Evolutionary conservation across 345 rosid genomes (phyloP).

Genomic region (Boechera retrofracta): DNA sequence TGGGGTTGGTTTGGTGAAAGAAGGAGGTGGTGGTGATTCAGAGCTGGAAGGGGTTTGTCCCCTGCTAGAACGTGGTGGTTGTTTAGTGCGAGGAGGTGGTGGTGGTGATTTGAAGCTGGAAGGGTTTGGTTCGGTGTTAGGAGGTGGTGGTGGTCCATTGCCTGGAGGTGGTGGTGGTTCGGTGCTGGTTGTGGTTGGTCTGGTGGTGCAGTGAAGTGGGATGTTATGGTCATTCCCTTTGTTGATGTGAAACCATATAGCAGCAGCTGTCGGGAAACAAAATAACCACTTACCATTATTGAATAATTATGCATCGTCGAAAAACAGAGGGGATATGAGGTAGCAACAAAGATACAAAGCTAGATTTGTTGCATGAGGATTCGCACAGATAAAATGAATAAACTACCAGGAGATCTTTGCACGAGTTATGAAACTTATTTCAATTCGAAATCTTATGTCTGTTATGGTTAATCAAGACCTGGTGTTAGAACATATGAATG

Average conservation of each 20-base stretch:
- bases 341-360: not conserved
- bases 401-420: too few species aligned
- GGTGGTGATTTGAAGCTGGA: not conserved
- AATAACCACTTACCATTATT: not conserved
- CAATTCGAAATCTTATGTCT: too few species aligned
- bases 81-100: too few species aligned
- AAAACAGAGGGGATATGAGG: not conserved
- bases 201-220: not conserved
- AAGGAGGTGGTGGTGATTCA: too few species aligned
- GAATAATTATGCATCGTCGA: not conserved
- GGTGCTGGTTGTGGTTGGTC: not conserved
- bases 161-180: not conserved
- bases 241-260: not conserved
- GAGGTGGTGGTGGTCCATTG: not conserved
- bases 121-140: not conserved
- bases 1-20: too few species aligned
- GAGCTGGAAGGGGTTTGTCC: too few species aligned
- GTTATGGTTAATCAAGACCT: too few species aligned
- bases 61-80: too few species aligned
- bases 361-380: too few species aligned
- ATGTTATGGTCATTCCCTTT: not conserved
- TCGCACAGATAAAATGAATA: too few species aligned
- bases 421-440: too few species aligned
- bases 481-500: too few species aligned
- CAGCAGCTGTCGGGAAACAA: not conserved